Conservation (phyloP, 345 rosid species). For the Orychophragmus violaceus region DNA sequence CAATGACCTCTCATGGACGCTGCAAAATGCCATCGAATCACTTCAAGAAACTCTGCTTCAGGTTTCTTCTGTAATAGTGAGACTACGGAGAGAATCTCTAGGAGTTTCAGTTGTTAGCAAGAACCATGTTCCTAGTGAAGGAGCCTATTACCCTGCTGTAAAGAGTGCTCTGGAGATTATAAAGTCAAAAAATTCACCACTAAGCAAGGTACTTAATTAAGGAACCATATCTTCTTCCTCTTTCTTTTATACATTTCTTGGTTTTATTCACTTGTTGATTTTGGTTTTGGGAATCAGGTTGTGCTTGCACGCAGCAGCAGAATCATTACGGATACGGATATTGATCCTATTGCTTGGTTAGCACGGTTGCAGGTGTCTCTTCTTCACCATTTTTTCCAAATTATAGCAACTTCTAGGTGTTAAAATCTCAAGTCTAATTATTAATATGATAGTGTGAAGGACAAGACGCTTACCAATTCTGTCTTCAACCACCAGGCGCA, state of each 20-base stretch:
- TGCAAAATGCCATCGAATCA: conserved; percentile 45
- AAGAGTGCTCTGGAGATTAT: conserved; percentile 60
- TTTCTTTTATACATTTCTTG: background rate
- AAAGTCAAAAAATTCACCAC: conserved; percentile 41
- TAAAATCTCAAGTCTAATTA: background rate
- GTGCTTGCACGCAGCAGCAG: conserved; percentile 85
- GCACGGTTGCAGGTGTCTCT: conserved; percentile 68
- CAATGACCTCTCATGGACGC: conserved; percentile 51
- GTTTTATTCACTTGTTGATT: conserved; percentile 1
- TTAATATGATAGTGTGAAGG: conserved; percentile 56
- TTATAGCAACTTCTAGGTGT: background rate
- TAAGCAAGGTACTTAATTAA: conserved; percentile 45
- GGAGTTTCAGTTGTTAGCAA: conserved; percentile 51
- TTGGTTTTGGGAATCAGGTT: conserved; percentile 43
- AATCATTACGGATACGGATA: conserved; percentile 51
- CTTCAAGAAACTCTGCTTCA: conserved; percentile 45
- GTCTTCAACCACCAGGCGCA: conserved; percentile 80
- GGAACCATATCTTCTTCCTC: background rate
- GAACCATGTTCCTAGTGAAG: conserved; percentile 53
- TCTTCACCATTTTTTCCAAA: background rate
- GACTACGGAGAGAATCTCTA: conserved; percentile 37
- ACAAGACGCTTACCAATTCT: conserved; percentile 77
- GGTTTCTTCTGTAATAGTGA: conserved; percentile 49
- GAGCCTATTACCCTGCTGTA: conserved; percentile 56
- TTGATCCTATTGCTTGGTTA: conserved; percentile 76